phyloP scores from a whole-genome alignment of 768 basidiomycete species.

The Amanita rubescens region DNA sequence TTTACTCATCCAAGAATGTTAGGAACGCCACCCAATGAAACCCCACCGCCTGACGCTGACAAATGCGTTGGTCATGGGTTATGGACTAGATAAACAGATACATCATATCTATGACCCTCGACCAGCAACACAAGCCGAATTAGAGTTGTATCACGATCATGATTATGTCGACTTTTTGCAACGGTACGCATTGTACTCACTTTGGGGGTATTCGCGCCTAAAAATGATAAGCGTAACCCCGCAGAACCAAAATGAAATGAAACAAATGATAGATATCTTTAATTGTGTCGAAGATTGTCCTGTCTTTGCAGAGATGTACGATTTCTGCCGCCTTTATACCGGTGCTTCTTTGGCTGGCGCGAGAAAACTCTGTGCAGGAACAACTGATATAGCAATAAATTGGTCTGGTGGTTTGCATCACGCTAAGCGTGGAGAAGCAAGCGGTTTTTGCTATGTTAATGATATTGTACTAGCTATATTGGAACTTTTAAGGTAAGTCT shows the following conservation, averaged over 20 bases:
- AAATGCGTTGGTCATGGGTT: conserved; percentile 92
- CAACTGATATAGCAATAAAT: conserved; percentile 95
- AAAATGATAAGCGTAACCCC: conserved; percentile 65
- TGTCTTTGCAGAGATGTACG: conserved; percentile 90
- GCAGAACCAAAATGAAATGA: conserved; percentile 59
- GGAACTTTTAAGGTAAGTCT: conserved; percentile 72
- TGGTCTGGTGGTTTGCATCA: conserved; percentile 99
- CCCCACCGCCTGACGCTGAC: conserved; percentile 94
- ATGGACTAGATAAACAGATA: conserved; percentile 93
- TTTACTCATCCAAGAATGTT: background rate
- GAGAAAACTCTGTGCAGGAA: conserved; percentile 74
- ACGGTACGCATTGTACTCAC: conserved; percentile 39
- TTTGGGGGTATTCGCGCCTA: background rate
- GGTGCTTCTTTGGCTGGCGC: conserved; percentile 91
- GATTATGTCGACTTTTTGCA: conserved; percentile 97
- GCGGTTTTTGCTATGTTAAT: conserved; percentile 98
- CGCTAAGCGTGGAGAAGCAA: conserved; percentile 95
- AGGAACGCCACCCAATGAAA: conserved; percentile 99
- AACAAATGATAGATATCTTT: conserved; percentile 73
- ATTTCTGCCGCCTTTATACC: conserved; percentile 91
- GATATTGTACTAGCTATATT: conserved; percentile 93
- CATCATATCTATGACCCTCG: conserved; percentile 88
- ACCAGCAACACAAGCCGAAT: conserved; percentile 81
- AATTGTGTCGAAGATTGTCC: conserved; percentile 98
- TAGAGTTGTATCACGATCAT: conserved; percentile 86